Conservation (phyloP, 495 filamentous ascomycete species). For the Alectoria sarmentosa region DNA sequence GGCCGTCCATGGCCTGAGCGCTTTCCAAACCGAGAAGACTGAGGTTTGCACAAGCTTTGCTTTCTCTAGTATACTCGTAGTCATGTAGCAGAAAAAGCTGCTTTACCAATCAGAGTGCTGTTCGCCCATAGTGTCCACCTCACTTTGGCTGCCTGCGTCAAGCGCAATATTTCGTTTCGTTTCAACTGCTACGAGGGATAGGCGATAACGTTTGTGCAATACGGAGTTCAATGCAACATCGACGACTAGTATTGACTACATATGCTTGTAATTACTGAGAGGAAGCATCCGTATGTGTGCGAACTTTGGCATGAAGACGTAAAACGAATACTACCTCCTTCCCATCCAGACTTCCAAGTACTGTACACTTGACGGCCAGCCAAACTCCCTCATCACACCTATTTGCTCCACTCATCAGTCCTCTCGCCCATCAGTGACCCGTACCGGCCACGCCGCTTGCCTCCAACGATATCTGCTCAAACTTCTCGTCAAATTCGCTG, state of each 20-base stretch:
- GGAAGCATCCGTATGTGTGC: background rate
- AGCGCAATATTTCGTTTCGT: background rate
- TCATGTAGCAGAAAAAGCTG: background rate
- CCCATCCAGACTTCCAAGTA: background rate
- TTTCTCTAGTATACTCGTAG: background rate
- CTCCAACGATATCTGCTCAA: slow-evolving; percentile 24
- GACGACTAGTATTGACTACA: background rate
- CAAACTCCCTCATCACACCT: background rate
- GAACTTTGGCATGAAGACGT: background rate
- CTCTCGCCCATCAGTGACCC: background rate
- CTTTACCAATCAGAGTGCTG: too few relatives aligned
- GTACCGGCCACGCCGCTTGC: slow-evolving; percentile 2
- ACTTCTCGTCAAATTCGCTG: slow-evolving; percentile 25
- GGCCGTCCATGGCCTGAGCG: background rate
- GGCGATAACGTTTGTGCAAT: background rate
- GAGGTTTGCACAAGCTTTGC: background rate
- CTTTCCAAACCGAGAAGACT: background rate
- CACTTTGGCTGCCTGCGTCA: too few relatives aligned
- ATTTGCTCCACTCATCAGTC: background rate
- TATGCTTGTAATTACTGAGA: background rate
- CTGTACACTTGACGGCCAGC: background rate
- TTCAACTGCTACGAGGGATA: background rate
- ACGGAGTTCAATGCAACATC: background rate
- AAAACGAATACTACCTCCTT: background rate
- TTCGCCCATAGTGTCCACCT: too few relatives aligned